A percentile compares a stretch with the other conserved stretches of the same genome.
These are phyloP conservation scores for Casaregolazyma lundiana DNA, from an alignment of 1,139 yeast species.

Conservation along the genomic window DNA sequence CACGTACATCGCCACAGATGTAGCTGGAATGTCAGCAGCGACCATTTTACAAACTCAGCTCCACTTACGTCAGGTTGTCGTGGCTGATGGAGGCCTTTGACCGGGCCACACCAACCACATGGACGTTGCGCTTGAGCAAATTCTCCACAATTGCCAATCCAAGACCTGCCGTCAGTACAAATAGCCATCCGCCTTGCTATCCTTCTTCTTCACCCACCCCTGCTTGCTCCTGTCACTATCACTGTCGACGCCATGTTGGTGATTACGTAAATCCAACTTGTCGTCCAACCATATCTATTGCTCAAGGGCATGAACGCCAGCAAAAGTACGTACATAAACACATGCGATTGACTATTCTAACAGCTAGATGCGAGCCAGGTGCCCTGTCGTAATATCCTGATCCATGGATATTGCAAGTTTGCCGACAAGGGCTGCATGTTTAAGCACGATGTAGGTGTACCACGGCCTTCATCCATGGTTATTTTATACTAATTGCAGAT, in stretches of 20 bases:
- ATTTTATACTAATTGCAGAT: background rate
- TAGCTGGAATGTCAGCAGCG: slow-evolving; percentile 14
- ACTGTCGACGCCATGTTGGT: background rate
- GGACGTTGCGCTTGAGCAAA: slow-evolving; percentile 41
- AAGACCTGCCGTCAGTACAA: slow-evolving; percentile 46
- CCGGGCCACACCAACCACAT: slow-evolving; percentile 72
- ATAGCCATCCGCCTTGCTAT: background rate
- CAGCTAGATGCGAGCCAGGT: slow-evolving; percentile 53
- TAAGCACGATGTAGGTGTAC: slow-evolving; percentile 46
- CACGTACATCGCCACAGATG: slow-evolving; percentile 62
- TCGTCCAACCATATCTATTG: background rate
- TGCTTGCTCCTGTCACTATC: slow-evolving; percentile 67
- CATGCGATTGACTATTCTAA: background rate
- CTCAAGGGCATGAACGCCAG: slow-evolving; percentile 12
- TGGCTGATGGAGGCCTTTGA: slow-evolving; percentile 40
- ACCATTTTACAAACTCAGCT: background rate
- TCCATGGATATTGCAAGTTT: slow-evolving; percentile 85
- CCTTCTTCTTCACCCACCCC: slow-evolving; percentile 29
- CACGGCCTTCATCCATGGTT: background rate
- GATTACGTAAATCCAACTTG: background rate
- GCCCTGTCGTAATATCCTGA: slow-evolving; percentile 78
- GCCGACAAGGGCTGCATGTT: slow-evolving; percentile 88
- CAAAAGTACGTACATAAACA: slow-evolving; percentile 19
- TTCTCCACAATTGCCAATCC: slow-evolving; percentile 66
- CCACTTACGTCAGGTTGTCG: slow-evolving; percentile 40